Evolutionary conservation across 2,329 filamentous ascomycete genomes (phyloP).

Genomic region (Fusarium sp.): DNA sequence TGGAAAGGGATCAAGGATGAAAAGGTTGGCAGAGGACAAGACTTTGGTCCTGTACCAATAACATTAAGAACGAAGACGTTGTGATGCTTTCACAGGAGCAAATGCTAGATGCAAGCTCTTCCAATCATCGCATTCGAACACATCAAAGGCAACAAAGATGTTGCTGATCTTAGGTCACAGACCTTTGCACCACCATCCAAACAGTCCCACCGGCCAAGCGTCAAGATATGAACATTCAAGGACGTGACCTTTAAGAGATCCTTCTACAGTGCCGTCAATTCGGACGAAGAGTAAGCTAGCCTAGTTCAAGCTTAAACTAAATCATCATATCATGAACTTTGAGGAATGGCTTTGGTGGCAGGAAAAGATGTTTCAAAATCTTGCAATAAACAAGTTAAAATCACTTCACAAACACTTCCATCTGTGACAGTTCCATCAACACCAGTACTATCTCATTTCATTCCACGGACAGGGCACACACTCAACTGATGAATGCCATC

Average conservation of each 20-base stretch:
- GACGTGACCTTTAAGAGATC: not conserved
- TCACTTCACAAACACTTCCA: not conserved
- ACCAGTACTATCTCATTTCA: not conserved
- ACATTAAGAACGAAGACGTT: not conserved
- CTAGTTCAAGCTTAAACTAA: no score
- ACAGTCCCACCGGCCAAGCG: not conserved
- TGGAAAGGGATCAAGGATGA: conserved; percentile 42
- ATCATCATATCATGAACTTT: not conserved
- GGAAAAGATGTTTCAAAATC: not conserved
- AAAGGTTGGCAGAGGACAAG: not conserved
- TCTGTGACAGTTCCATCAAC: not conserved
- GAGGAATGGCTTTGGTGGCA: not conserved
- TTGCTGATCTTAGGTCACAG: not conserved
- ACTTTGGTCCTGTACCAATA: not conserved
- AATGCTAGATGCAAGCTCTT: not conserved
- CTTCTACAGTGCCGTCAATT: not conserved
- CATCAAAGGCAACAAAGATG: no score
- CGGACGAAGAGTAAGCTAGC: not conserved
- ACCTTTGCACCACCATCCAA: not conserved
- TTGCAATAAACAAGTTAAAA: not conserved
- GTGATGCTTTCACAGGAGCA: not conserved
- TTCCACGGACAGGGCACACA: not conserved
- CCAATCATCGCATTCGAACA: not conserved
- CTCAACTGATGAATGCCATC: not conserved
- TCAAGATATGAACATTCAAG: not conserved